Evolutionary conservation across 2,329 filamentous ascomycete species (phyloP).

Genomic region (Botrytis porri): DNA sequence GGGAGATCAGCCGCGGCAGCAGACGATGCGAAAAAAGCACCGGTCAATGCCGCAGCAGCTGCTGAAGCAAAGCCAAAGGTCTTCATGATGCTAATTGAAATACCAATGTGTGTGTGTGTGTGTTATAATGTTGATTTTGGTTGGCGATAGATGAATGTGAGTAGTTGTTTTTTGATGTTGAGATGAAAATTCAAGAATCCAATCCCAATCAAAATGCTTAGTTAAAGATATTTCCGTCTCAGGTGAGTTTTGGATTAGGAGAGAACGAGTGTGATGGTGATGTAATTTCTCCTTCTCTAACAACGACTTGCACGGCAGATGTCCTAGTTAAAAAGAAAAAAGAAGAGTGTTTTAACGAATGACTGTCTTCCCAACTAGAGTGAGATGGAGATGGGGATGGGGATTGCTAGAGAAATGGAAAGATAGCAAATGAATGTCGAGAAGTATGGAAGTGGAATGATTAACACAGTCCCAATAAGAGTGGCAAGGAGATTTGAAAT

Average conservation of each 20-base stretch:
- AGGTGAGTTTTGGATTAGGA: neutral
- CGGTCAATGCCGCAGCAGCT: slow-evolving; percentile 45
- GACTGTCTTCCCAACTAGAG: neutral
- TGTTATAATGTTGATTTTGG: slow-evolving; percentile 29
- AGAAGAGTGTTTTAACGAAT: slow-evolving; percentile 8
- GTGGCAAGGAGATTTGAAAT: slow-evolving; percentile 11
- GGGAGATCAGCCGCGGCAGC: slow-evolving; percentile 54
- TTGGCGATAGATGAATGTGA: slow-evolving; percentile 5
- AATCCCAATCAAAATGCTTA: neutral
- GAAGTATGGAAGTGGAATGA: neutral
- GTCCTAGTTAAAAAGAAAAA: neutral
- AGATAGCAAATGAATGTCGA: neutral
- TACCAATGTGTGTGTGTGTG: slow-evolving; percentile 9
- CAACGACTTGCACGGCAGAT: slow-evolving; percentile 11
- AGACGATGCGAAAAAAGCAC: slow-evolving; percentile 49
- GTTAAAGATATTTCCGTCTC: neutral
- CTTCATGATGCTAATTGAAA: slow-evolving; percentile 48
- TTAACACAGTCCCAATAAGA: neutral
- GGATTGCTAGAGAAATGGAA: neutral
- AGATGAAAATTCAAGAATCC: neutral
- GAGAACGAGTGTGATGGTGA: slow-evolving; percentile 10
- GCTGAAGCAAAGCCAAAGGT: slow-evolving; percentile 45
- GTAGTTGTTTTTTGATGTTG: neutral
- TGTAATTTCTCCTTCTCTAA: neutral
- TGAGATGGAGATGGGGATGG: neutral